Percentiles rank a stretch among this genome's conserved stretches.
Evolutionary conservation across 2,329 filamentous ascomycete species (phyloP).

Genomic region (Penicillium sp.): DNA sequence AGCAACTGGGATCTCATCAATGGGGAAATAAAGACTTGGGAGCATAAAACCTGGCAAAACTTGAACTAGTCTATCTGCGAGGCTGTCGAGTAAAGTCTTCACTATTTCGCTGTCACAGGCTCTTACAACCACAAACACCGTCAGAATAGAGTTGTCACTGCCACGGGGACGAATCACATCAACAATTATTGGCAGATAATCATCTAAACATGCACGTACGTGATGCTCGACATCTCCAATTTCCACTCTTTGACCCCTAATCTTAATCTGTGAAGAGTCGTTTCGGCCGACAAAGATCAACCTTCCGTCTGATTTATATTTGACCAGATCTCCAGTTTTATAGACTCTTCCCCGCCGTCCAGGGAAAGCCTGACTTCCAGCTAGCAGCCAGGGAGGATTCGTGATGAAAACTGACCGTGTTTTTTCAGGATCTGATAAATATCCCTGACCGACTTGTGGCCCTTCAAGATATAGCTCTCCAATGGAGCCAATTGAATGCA

Average conservation of each 20-base stretch:
- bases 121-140: neutral
- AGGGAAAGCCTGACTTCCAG: neutral
- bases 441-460: constrained; percentile 78
- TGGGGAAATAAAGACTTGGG: constrained; percentile 18
- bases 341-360: constrained; percentile 58
- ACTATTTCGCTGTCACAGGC: neutral
- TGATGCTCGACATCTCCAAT: constrained; percentile 12
- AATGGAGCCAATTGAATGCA: constrained; percentile 68
- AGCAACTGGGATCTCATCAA: constrained; percentile 18
- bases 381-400: constrained; percentile 57
- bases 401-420: constrained; percentile 68
- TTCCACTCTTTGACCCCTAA: constrained; percentile 12
- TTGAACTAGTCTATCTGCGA: neutral
- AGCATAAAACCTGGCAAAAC: constrained; percentile 23
- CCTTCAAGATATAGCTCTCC: constrained; percentile 83
- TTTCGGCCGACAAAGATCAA: constrained; percentile 11
- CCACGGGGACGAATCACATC: neutral
- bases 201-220: neutral
- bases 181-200: neutral
- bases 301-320: constrained; percentile 28
- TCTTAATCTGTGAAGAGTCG: constrained; percentile 12
- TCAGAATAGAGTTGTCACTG: neutral
- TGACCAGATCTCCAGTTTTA: constrained; percentile 77
- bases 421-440: constrained; percentile 70
- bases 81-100: neutral